Evolutionary conservation across 352 stramenopile genomes (phyloP).

Genomic region (Phytophthora ohioensis): DNA sequence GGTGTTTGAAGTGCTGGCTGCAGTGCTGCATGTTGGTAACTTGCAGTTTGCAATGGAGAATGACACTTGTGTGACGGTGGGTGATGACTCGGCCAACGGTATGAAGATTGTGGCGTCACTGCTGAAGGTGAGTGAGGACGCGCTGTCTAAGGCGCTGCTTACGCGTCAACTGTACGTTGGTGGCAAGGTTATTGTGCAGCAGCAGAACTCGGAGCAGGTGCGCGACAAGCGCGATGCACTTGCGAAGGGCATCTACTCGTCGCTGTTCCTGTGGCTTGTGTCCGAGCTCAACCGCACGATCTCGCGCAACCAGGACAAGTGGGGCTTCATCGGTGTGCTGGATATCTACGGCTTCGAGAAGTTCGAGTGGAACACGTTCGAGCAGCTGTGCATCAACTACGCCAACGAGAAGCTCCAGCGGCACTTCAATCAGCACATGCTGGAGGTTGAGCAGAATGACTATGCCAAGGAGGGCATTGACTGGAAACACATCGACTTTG

Average conservation of each 20-base stretch:
- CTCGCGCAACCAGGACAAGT: conserved; percentile 80
- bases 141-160: conserved; percentile 76
- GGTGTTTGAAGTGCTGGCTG: conserved; percentile 89
- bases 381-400: conserved; percentile 98
- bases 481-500: conserved; percentile 93
- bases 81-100: conserved; percentile 51
- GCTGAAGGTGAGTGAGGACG: conserved; percentile 80
- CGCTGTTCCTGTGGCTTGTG: conserved; percentile 93
- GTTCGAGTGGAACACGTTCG: conserved; percentile 96
- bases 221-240: conserved; percentile 90
- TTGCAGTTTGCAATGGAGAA: conserved; percentile 88
- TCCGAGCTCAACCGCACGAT: conserved; percentile 92
- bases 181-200: conserved; percentile 91
- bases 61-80: conserved; percentile 72
- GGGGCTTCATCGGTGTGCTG: conserved; percentile 95
- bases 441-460: conserved; percentile 97
- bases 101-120: conserved; percentile 78
- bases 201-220: conserved; percentile 90
- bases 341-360: conserved; percentile 99
- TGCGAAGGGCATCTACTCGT: conserved; percentile 95
- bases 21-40: conserved; percentile 90
- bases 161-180: conserved; percentile 89
- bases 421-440: conserved; percentile 96
- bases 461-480: conserved; percentile 97
- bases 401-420: conserved; percentile 96